Evolutionary conservation across 1,284 basidiomycete species (phyloP).

Genomic region (Vanrija humicola): DNA sequence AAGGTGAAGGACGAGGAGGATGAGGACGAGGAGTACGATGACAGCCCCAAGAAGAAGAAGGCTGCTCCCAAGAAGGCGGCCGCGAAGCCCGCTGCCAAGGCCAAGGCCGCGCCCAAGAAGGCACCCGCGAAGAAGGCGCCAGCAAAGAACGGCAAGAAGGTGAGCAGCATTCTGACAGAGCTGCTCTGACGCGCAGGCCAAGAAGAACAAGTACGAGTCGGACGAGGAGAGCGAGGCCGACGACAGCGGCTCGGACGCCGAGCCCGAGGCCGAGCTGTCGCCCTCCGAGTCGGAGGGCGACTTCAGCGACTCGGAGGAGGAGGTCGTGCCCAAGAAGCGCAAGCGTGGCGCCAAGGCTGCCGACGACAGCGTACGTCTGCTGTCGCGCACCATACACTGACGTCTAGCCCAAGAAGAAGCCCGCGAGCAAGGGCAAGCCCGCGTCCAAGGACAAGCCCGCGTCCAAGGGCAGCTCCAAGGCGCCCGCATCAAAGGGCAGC

Average conservation of each 20-base stretch:
- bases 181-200: constrained; percentile 46
- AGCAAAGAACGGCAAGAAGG: neutral
- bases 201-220: constrained; percentile 18
- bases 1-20: constrained; percentile 28
- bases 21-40: constrained; percentile 20
- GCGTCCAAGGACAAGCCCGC: constrained; percentile 9
- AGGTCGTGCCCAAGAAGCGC: neutral
- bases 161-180: neutral
- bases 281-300: constrained; percentile 1
- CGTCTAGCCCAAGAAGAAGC: neutral
- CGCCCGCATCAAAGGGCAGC: constrained; percentile 8
- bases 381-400: neutral
- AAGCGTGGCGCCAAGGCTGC: neutral
- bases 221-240: constrained; percentile 20
- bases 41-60: constrained; percentile 5
- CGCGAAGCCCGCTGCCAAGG: constrained; percentile 1
- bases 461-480: constrained; percentile 2
- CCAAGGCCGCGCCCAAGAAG: neutral
- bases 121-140: neutral
- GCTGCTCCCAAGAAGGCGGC: neutral
- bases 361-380: neutral
- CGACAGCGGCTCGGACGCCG: constrained; percentile 14
- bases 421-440: neutral
- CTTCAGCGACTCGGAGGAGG: constrained; percentile 6
- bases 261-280: neutral